Evolutionary conservation across 441 rosid genomes (phyloP).

Genomic region (Adansonia grandidieri): DNA sequence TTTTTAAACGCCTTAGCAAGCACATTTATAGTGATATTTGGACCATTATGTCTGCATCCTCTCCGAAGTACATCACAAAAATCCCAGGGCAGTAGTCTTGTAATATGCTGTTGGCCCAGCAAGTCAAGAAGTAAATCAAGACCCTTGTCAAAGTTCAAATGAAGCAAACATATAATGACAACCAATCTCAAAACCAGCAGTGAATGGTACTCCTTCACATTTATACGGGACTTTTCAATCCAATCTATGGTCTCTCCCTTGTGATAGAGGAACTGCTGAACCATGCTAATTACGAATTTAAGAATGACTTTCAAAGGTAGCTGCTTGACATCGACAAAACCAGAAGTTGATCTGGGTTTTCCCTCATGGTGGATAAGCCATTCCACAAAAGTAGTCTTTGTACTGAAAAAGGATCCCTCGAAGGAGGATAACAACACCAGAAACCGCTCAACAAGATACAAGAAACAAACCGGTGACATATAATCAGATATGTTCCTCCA

Average conservation of each 20-base stretch:
- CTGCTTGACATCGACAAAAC: neutral
- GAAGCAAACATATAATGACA: slow-evolving; percentile 39
- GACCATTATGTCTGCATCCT: neutral
- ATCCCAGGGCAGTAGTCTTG: slow-evolving; percentile 35
- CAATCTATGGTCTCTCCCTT: slow-evolving; percentile 36
- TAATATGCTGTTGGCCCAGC: slow-evolving; percentile 29
- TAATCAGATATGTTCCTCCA: slow-evolving; percentile 41
- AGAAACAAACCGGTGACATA: slow-evolving; percentile 47
- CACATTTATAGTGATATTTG: neutral
- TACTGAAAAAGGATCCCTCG: slow-evolving; percentile 31
- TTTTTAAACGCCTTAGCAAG: slow-evolving; percentile 41
- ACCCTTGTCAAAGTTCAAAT: slow-evolving; percentile 37
- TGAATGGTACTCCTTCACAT: slow-evolving; percentile 23
- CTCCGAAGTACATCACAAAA: slow-evolving; percentile 31
- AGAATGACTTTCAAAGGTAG: slow-evolving; percentile 3
- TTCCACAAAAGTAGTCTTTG: slow-evolving; percentile 44
- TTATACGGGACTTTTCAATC: slow-evolving; percentile 29
- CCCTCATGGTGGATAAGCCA: slow-evolving; percentile 35
- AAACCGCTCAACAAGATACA: slow-evolving; percentile 49
- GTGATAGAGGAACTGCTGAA: slow-evolving; percentile 26
- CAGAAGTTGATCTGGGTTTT: neutral
- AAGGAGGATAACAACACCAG: slow-evolving; percentile 33
- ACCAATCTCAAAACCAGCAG: slow-evolving; percentile 45
- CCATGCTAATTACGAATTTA: slow-evolving; percentile 8
- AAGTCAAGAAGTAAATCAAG: slow-evolving; percentile 22